Base-by-base conservation (phyloP, 352 stramenopile genomes). In the Phytopythium ostracodes region DNA sequence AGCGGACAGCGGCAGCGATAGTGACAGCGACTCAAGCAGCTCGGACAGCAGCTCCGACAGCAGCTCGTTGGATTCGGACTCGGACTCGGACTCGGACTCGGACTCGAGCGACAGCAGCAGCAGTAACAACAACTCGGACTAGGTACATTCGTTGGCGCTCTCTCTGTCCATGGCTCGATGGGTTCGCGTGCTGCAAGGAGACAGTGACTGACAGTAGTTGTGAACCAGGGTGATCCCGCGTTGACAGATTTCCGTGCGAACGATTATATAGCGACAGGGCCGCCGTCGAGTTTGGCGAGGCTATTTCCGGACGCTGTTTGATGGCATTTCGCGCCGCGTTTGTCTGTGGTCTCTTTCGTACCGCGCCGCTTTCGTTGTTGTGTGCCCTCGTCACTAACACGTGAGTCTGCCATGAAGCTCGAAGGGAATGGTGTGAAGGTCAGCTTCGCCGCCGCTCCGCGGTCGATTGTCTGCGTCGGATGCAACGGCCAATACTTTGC, bases 401-500 rank as follows among this genome's bases (percentile, higher is more conserved):
- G 36, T 42, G 36, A 2, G 36, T 51, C 10, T 51, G 22, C 3
- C 44, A 51, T 51, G 44, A 51, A 27, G 44, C 10, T 4, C 8
- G 44, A 51, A n/a, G 1, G 11, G 10, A 51, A 31, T 51, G 22
- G 8, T 8, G 44, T 20, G 44, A 27, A 29, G 12, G 20, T 18
- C 20, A 25, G 51, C 51, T 57, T 57, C 18, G 12, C 27, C 22
- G 9, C 53, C n/a, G 27, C 75, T 12, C 75, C 75, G 9, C 46
- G 47, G 6, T 60, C 75, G 12, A 65, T 74, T 25, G 52, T 71
- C 14, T 92, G 83, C 46, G 52, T 68, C 27, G 75, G 54, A 4
- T 92, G 83, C 36, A 65, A 77, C 17, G 72, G 75, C 35, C 75
- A 82, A 33, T 92, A 77, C 63, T 92, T 92, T 29, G 59, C 73